Percentiles rank a stretch among this genome's conserved stretches.
phyloP scores from a whole-genome alignment of 2,329 filamentous ascomycete species.

The Venturia aucupariae region DNA sequence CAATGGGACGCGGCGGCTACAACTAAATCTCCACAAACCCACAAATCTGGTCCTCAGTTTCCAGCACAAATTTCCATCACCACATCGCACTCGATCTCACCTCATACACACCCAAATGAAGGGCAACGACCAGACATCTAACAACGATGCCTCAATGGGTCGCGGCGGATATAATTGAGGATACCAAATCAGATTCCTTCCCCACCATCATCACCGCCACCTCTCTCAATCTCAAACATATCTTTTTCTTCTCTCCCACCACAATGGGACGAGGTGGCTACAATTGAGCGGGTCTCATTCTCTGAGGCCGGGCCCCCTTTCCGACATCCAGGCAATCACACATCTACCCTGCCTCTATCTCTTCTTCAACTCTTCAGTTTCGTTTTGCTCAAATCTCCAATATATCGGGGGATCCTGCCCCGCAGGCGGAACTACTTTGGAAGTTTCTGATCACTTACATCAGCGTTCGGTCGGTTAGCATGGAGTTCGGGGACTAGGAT shows the following conservation, averaged over 20 bases:
- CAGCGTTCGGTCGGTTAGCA: not conserved
- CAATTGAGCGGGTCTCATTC: constrained; percentile 5
- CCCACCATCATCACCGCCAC: not conserved
- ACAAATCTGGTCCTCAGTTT: too few relatives aligned
- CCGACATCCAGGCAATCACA: not conserved
- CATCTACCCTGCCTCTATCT: not conserved
- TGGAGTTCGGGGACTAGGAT: not conserved
- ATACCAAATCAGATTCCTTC: not conserved
- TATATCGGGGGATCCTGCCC: not conserved
- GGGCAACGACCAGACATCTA: constrained; percentile 11
- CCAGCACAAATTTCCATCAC: not conserved
- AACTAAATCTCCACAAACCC: constrained; percentile 23
- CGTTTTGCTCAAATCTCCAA: not conserved
- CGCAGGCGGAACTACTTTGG: not conserved
- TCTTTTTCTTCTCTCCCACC: not conserved
- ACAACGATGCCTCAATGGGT: constrained; percentile 14
- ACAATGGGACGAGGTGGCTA: constrained; percentile 7
- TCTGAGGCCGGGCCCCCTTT: not conserved
- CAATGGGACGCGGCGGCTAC: constrained; percentile 30
- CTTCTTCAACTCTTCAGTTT: not conserved
- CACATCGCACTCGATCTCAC: constrained; percentile 4
- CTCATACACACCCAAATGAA: constrained; percentile 2
- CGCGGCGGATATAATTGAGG: constrained; percentile 22
- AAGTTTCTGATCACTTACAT: not conserved
- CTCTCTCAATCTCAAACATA: not conserved